These are phyloP conservation scores for Taiwanofungus camphoratus DNA, from an alignment of 1,284 basidiomycete genomes.

Conservation along the genomic window DNA sequence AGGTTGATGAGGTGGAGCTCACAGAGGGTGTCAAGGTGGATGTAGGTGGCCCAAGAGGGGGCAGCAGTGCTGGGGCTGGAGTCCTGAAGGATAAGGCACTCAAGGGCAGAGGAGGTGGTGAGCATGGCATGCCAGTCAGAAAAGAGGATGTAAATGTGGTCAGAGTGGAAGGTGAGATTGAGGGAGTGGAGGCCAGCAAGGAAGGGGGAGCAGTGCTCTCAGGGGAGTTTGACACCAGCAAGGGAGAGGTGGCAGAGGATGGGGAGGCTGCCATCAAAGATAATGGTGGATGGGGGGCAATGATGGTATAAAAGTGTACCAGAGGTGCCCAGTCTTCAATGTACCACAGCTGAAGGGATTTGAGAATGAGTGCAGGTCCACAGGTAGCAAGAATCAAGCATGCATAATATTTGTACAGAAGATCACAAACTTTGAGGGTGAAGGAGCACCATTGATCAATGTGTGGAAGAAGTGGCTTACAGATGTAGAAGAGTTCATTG, in stretches of 20 bases:
- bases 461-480: constrained; percentile 42
- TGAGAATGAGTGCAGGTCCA: constrained; percentile 44
- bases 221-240: constrained; percentile 59
- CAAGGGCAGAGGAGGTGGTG: constrained; percentile 38
- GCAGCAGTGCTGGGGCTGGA: constrained; percentile 43
- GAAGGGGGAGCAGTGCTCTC: constrained; percentile 41
- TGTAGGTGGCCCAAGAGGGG: constrained; percentile 22
- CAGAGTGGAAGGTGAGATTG: constrained; percentile 54
- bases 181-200: constrained; percentile 42
- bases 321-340: constrained; percentile 48
- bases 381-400: constrained; percentile 42
- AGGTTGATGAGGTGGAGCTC: constrained; percentile 48
- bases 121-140: constrained; percentile 48
- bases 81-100: constrained; percentile 47
- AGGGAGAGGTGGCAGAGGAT: constrained; percentile 47
- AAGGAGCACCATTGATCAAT: constrained; percentile 50
- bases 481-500: constrained; percentile 38
- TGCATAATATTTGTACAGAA: constrained; percentile 46
- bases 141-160: constrained; percentile 50
- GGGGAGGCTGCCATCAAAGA: constrained; percentile 47
- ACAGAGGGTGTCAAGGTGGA: constrained; percentile 35
- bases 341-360: constrained; percentile 58
- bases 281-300: constrained; percentile 49
- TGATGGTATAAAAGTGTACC: constrained; percentile 39
- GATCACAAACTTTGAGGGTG: constrained; percentile 51